These are phyloP conservation scores for Leccinum subspadiceum DNA, from an alignment of 1,284 basidiomycete species.

Conservation along the genomic window DNA sequence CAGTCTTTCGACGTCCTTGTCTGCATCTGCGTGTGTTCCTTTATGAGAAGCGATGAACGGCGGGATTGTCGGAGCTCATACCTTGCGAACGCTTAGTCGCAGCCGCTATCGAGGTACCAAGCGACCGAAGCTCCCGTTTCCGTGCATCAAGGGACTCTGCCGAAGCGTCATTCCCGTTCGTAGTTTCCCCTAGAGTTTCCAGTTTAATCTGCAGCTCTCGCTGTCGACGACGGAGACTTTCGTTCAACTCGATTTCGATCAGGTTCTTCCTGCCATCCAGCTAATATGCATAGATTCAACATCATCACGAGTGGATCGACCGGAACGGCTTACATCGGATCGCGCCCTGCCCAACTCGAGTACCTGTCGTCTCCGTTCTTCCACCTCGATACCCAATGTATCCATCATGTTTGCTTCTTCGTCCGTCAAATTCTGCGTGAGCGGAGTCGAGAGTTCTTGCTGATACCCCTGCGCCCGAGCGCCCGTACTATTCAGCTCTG, in stretches of 20 bases:
- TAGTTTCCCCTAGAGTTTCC: constrained; percentile 69
- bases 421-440: constrained; percentile 70
- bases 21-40: constrained; percentile 46
- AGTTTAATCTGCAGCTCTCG: constrained; percentile 79
- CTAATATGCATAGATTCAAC: constrained; percentile 39
- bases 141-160: constrained; percentile 68
- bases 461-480: constrained; percentile 64
- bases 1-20: constrained; percentile 71
- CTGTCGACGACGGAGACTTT: constrained; percentile 76
- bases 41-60: background rate
- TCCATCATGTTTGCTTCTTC: constrained; percentile 75
- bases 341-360: constrained; percentile 68
- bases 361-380: constrained; percentile 69
- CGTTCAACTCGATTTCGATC: constrained; percentile 92
- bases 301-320: background rate
- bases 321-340: constrained; percentile 58
- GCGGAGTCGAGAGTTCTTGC: constrained; percentile 74
- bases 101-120: constrained; percentile 65
- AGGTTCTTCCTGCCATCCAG: constrained; percentile 76
- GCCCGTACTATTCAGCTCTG: constrained; percentile 61
- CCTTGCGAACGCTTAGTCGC: constrained; percentile 66
- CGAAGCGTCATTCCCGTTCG: constrained; percentile 56
- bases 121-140: constrained; percentile 62
- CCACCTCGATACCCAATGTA: constrained; percentile 73
- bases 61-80: constrained; percentile 32